phyloP scores from a whole-genome alignment of 75 land plant genomes.

The Azolla pinnata region DNA sequence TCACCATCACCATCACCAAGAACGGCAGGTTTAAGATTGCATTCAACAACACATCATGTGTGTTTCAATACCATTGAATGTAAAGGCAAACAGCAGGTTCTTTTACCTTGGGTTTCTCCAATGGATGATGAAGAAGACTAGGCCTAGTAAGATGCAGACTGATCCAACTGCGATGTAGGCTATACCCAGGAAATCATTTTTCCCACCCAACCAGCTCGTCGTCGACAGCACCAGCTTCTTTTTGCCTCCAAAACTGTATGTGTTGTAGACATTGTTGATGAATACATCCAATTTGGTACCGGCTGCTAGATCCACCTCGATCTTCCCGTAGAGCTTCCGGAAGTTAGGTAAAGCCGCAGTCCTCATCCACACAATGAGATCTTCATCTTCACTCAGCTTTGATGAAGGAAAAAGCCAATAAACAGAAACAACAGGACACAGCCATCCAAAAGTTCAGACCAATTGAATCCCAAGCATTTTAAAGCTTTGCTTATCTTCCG shows the following conservation, averaged over 20 bases:
- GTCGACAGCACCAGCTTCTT: constrained; percentile 86
- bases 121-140: constrained; percentile 51
- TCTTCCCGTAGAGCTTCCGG: constrained; percentile 75
- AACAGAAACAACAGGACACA: too few species aligned
- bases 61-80: not conserved
- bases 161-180: constrained; percentile 62
- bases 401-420: too few species aligned
- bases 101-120: constrained; percentile 46
- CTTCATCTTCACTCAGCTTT: constrained; percentile 65
- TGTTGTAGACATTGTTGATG: constrained; percentile 55
- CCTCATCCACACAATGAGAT: constrained; percentile 89
- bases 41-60: not conserved
- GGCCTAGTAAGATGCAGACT: constrained; percentile 53
- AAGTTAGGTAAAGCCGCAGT: constrained; percentile 78
- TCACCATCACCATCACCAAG: not conserved
- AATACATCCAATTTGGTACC: not conserved
- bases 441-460: not conserved
- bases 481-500: too few species aligned
- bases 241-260: constrained; percentile 68
- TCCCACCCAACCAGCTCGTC: constrained; percentile 81
- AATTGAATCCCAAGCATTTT: too few species aligned
- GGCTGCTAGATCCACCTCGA: constrained; percentile 42
- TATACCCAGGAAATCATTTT: constrained; percentile 67
- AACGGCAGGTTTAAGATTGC: not conserved
- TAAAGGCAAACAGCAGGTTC: not conserved